Conservation (phyloP, 1,139 yeast species). For the Petasospora fabianii region DNA sequence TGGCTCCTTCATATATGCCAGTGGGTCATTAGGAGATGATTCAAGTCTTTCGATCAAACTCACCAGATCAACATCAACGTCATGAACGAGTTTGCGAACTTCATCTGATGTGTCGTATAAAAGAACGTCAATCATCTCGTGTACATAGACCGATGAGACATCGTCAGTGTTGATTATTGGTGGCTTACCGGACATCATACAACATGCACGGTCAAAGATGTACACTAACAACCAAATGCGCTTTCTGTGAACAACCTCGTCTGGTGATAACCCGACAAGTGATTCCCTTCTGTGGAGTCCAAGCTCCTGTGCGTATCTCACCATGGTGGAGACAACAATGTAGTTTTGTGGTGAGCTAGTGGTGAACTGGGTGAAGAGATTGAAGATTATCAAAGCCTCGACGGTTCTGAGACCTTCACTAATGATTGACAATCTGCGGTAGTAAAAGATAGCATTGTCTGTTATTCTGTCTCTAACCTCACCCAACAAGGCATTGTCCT, state of each 20-base stretch:
- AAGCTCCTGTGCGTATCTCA: conserved; percentile 57
- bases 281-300: conserved; percentile 64
- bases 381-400: conserved; percentile 45
- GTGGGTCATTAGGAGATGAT: neutral
- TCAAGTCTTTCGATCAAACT: conserved; percentile 5
- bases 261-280: conserved; percentile 35
- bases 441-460: conserved; percentile 41
- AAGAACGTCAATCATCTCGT: conserved; percentile 9
- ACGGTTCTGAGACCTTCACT: conserved; percentile 51
- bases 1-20: conserved; percentile 4
- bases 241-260: conserved; percentile 40
- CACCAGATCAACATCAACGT: conserved; percentile 8
- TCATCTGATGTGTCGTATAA: conserved; percentile 3
- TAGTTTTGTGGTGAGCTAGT: conserved; percentile 42
- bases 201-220: conserved; percentile 48
- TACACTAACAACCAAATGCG: conserved; percentile 57
- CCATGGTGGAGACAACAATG: conserved; percentile 46
- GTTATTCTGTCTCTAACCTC: conserved; percentile 11
- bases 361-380: conserved; percentile 44
- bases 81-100: conserved; percentile 3
- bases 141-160: conserved; percentile 33
- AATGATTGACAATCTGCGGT: conserved; percentile 43
- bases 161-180: conserved; percentile 53
- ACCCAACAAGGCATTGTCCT: conserved; percentile 1
- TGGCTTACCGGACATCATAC: conserved; percentile 58